Evolutionary conservation across 768 basidiomycete species (phyloP), one percentile per base, ranked within the genome.

Genomic region (Lactarius quietus): DNA sequence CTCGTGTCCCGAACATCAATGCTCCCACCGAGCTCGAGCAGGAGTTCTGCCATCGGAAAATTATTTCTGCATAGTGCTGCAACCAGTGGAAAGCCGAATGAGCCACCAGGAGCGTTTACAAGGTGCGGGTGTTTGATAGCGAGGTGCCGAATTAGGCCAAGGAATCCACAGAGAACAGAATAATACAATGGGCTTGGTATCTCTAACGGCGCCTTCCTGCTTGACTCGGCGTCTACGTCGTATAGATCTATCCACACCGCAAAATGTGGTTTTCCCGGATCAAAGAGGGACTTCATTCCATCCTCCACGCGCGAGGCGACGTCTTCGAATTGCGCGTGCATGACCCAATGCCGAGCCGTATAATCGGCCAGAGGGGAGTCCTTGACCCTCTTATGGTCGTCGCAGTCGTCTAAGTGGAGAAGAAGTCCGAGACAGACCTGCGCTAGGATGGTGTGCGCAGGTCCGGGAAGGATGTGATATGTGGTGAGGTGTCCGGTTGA

Each of bases 101-200:
- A 6, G n/a, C 52, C 64, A 26, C 33, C 41, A 1, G 12, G 28
- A 5, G 59, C 26, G 3, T 65, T 48, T 28, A 60, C 12, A 20
- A 38, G 31, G 23, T 31, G 52, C 18, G 59, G 43, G n/a, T 57
- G 17, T 29, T 31, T 55, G 15, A 3, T 17, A 18, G 48, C 17
- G 28, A 65, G 20, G n/a, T 55, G 53, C 23, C 35, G 3, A 9
- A 9, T 6, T 6, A 65, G 6, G 39, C 29, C 43, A 8, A 26
- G 38, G 52, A 60, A 56, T 17, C 64, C 64, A 17, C 58, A 60
- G 20, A 60, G 18, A 1, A 59, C 41, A 0, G 64, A 26, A 15
- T 55, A 65, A 53, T 60, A 60, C 17, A 64, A 33, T 3, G 35
- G 15, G 41, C 43, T 51, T 51, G 1, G 29, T 43, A 20, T 65